Evolutionary conservation across 345 rosid genomes (phyloP), one percentile per base, ranked within the genome.

Genomic region (Salix koriyanagi): DNA sequence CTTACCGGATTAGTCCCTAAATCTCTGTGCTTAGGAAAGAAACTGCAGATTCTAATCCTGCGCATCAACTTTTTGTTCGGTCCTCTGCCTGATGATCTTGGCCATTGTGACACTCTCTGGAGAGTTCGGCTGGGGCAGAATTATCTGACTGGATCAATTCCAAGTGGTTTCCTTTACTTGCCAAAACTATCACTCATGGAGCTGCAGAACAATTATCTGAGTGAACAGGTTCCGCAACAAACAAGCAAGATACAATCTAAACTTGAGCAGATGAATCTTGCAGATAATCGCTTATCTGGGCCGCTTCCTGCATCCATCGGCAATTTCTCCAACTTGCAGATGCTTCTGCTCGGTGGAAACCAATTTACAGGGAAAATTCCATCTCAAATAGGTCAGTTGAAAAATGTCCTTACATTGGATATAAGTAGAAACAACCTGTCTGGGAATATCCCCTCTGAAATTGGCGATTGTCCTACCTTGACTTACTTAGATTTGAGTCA

Each of bases 71-170:
- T 89, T 82, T 87, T 91, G 30, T 87, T 89, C 48, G 95, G 95
- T 16, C 79, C 88, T 23, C 73, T 91, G n/a, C 92, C 95, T 0
- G 87, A 87, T 65, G 85, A 81, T 39, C 82, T 91, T 36, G 88
- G 95, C 23, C 70, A 69, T 25, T 91, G 95, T 73, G 76, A 77
- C 12, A 85, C 88, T 30, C 88, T 89, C 21, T 70, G 65, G 54
- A 82, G 89, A 79, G 88, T 89, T 18, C 80, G 95, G 81, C 28
- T 91, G 83, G 95, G 91, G 70, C 87, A 88, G 70, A 91, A 91
- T 71, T 91, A 87, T 78, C 79, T 91, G 77, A 89, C 89, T 28
- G 95, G 92, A 16, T 82, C 84, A 70, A 84, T 91, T 50, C 92
- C 95, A 4, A 65, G 67, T 3, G 87, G 95, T 7, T 84, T 91